phyloP scores from a whole-genome alignment of 768 basidiomycete species.

The Psilocybe tampanensis region DNA sequence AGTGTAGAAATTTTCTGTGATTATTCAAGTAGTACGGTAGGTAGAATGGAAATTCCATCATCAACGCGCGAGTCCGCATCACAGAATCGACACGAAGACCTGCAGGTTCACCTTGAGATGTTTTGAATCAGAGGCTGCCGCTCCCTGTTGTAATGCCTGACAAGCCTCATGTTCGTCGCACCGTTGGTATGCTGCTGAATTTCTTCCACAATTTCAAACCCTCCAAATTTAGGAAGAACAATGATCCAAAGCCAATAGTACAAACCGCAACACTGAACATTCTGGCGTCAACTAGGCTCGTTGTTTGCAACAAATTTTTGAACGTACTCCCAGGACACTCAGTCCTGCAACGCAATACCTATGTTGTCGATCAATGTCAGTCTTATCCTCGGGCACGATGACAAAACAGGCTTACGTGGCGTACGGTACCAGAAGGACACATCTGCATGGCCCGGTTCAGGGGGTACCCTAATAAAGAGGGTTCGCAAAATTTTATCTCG shows the following conservation, averaged over 20 bases:
- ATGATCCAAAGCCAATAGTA: slow-evolving; percentile 47
- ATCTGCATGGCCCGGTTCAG: slow-evolving; percentile 36
- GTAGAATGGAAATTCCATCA: too few species aligned
- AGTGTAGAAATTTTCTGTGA: not conserved
- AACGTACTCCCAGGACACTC: slow-evolving; percentile 26
- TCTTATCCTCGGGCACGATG: not conserved
- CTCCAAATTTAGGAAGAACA: slow-evolving; percentile 42
- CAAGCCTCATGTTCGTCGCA: slow-evolving; percentile 33
- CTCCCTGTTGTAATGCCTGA: slow-evolving; percentile 31
- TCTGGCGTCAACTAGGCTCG: not conserved
- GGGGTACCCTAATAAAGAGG: slow-evolving; percentile 32
- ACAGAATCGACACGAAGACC: not conserved
- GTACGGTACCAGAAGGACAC: slow-evolving; percentile 44
- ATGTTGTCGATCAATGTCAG: not conserved
- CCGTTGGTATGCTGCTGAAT: slow-evolving; percentile 42
- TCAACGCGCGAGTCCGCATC: not conserved
- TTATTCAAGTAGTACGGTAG: not conserved
- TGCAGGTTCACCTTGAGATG: not conserved
- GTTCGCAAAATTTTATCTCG: not conserved
- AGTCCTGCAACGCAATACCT: slow-evolving; percentile 36
- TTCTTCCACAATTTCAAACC: slow-evolving; percentile 50
- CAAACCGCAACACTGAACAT: slow-evolving; percentile 30
- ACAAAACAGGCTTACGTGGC: slow-evolving; percentile 30
- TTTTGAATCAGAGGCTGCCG: slow-evolving; percentile 3
- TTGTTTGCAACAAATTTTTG: not conserved